Evolutionary conservation across 2,329 filamentous ascomycete genomes (phyloP), one percentile per base, ranked within the genome.

Genomic region (Exophiala spinifera): DNA sequence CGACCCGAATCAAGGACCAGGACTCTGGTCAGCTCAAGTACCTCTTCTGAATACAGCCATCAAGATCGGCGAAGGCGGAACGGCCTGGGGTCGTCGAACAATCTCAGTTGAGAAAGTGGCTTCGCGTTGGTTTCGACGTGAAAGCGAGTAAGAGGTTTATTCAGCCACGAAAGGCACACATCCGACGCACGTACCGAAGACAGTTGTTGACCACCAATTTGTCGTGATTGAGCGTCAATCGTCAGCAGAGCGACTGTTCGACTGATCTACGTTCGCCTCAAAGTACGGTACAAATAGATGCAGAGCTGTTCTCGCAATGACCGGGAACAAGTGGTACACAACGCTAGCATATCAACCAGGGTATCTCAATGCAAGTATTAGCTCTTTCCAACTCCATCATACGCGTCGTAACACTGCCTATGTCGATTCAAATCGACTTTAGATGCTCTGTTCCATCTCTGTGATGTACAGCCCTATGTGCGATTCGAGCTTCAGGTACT

Each of bases 401-500:
- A 25, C 19, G 33, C 39, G 28, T 60, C 57, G 49, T 60, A 23
- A 51, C 45, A 55, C 20, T n/a, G 15, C 10, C 19, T 49, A 19
- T 21, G 23, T 33, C 7, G 28, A 31, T 11, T 31, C 10, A 10
- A 31, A 3, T 11, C 6, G 28, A 31, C 28, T 4, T 55, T 65
- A 75, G 58, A 94, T 83, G 53, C 86, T 87, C 73, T 96, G 91
- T 74, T 97, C 94, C 91, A 99, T 96, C 79, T 99, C 94, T 3
- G 89, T 95, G 67, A 99, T 95, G 76, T 99, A 99, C 59, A 97
- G 79, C 73, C 91, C 92, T 71, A 99, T 95, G 69, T 99, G 94
- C 34, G 90, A 87, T 72, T 97, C 92, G 84, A 99, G 87, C 83
- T 96, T 96, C 69, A 95, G 81, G 72, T 96, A 99, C 76, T 97